These are phyloP conservation scores for Annona squamosa DNA, from an alignment of 164 flowering plant species.

Conservation along the genomic window DNA sequence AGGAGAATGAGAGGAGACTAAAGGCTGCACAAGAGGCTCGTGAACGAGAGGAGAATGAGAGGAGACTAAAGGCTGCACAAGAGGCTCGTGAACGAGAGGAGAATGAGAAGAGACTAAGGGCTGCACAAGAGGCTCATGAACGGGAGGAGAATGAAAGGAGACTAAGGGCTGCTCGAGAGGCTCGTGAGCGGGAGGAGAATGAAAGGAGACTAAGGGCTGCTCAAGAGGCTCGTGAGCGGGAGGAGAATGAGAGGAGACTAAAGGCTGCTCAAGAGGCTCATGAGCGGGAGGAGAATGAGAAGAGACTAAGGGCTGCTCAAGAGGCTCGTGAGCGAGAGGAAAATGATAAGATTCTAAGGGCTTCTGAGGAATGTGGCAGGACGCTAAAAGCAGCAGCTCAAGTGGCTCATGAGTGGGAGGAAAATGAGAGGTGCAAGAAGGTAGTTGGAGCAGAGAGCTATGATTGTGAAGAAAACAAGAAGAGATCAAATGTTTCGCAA, in stretches of 20 bases:
- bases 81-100: conserved; percentile 10
- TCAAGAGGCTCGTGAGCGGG: conserved; percentile 8
- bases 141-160: conserved; percentile 15
- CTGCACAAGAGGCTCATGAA: conserved; percentile 12
- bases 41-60: conserved; percentile 9
- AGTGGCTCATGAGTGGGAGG: conserved; percentile 6
- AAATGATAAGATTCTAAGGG: conserved; percentile 10
- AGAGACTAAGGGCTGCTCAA: conserved; percentile 9
- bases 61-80: conserved; percentile 11
- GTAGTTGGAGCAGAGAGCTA: too few relatives aligned
- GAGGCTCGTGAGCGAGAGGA: conserved; percentile 10
- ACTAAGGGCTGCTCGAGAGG: conserved; percentile 6
- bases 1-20: conserved; percentile 8
- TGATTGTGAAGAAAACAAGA: conserved; percentile 5
- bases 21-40: conserved; percentile 4
- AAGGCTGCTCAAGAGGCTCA: conserved; percentile 6
- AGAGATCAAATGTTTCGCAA: conserved; percentile 7
- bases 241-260: conserved; percentile 14
- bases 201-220: conserved; percentile 4
- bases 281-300: conserved; percentile 9
- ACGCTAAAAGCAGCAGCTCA: not conserved
- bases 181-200: conserved; percentile 7
- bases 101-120: conserved; percentile 8
- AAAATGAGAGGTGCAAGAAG: conserved; percentile 7
- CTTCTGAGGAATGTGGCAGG: too few relatives aligned